These are phyloP conservation scores for Eucalyptus sp. DNA, from an alignment of 345 rosid species.

Conservation along the genomic window DNA sequence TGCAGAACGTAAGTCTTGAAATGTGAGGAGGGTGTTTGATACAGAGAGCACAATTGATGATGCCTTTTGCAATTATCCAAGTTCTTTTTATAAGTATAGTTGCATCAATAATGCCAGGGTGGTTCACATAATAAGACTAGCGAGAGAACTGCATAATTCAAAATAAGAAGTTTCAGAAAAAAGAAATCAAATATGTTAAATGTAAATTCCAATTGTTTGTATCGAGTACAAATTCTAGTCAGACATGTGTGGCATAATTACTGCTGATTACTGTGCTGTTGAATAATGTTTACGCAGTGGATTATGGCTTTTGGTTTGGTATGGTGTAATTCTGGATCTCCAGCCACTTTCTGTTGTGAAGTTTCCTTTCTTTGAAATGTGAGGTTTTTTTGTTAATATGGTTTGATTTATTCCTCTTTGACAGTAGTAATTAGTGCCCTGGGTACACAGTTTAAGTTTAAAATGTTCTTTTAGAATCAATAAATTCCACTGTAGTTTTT, in stretches of 20 bases:
- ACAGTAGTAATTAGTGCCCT: background rate
- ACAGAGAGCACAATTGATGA: background rate
- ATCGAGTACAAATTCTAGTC: background rate
- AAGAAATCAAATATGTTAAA: background rate
- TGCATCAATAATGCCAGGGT: background rate
- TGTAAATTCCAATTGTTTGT: background rate
- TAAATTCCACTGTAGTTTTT: fast-evolving
- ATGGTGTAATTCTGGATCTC: background rate
- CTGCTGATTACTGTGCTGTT: background rate
- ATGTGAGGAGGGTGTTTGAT: background rate
- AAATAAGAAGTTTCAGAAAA: background rate
- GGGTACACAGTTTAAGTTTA: background rate
- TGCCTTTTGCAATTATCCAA: background rate
- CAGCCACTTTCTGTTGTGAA: background rate
- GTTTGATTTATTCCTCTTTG: background rate
- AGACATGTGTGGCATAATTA: background rate
- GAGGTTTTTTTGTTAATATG: background rate
- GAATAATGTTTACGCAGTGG: background rate
- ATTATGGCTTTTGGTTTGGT: background rate
- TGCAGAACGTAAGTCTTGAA: background rate
- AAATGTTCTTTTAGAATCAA: background rate
- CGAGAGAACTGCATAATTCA: background rate
- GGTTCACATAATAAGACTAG: background rate
- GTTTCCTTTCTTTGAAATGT: background rate
- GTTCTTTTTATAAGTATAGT: background rate